Evolutionary conservation across 257 asterid species (phyloP).

Genomic region (Leonotis leonurus): DNA sequence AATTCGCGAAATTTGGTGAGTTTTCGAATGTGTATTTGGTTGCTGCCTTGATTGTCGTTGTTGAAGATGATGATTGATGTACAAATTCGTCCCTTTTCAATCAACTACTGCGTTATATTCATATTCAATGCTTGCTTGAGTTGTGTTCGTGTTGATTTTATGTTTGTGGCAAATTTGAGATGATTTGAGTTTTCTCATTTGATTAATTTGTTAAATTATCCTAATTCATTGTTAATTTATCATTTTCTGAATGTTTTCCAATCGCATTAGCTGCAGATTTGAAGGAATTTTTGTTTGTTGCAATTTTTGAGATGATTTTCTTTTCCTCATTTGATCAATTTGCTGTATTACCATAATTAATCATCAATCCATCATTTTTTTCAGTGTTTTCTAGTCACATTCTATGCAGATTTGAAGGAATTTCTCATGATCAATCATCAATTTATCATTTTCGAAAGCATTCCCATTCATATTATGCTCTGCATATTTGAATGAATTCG

Average conservation of each 20-base stretch:
- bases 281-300: too few relatives aligned
- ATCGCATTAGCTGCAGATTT: constrained; percentile 12
- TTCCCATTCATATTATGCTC: too few relatives aligned
- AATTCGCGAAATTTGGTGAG: background rate
- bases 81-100: background rate
- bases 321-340: too few relatives aligned
- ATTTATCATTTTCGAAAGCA: too few relatives aligned
- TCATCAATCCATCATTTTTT: too few relatives aligned
- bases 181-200: background rate
- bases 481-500: too few relatives aligned
- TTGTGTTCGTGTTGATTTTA: background rate
- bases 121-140: background rate
- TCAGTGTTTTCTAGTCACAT: too few relatives aligned
- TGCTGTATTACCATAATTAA: too few relatives aligned
- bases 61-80: background rate
- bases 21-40: background rate
- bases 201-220: background rate
- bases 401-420: too few relatives aligned
- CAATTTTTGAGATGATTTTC: too few relatives aligned
- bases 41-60: background rate
- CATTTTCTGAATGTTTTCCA: background rate
- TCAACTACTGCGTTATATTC: background rate
- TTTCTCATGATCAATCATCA: too few relatives aligned
- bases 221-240: background rate
- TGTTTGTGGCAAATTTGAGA: background rate